Evolutionary conservation across 2,329 filamentous ascomycete species (phyloP), one percentile per base, ranked within the genome.

Genomic region (Aspergillus pseudonomiae): DNA sequence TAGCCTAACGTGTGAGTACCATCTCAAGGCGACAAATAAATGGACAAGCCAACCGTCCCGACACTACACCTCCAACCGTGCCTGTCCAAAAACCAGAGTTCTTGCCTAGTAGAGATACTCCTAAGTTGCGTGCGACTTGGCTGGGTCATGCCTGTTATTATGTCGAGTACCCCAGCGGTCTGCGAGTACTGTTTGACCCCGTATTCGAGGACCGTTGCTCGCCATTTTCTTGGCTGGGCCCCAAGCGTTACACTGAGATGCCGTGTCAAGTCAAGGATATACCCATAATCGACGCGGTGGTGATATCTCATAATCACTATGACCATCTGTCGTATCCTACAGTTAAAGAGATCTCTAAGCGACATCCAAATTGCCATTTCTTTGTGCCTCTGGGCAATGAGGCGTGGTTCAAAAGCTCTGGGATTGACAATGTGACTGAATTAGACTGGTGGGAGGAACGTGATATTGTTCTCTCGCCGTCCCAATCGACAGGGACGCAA

Each of bases 81-180:
- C 80, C 86, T 3, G 86, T 94, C 21, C 85, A 83, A 61, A 86
- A 85, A 65, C 91, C 93, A 0, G 73, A 82, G 5, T 94, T 94
- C 77, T 83, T 92, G 11, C 78, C 86, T 1, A 81, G 81, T 16
- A 86, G 91, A 60, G 78, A 83, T 5, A 86, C 85, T 2, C 67
- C 79, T 21, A 83, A 85, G 46, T 84, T 98, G 28, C 88, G 93
- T 60, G 92, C 94, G 39, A 98, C 94, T 46, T 97, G 94, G 94
- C 88, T 98, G 2, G 94, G 94, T 41, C 94, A 98, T 77, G 94
- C 94, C 4, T 97, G 93, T 81, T 97, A 93, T 81, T 94, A 92
- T 73, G 88, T 96, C 70, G 94, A 97, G 77, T 97, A 94, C 72
- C 93, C 93, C 1, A 85, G 86, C 16, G 94, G 94, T 0, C 83